These are phyloP conservation scores for Cutaneotrichosporon sp. DNA, from an alignment of 1,284 basidiomycete species.

Conservation along the genomic window DNA sequence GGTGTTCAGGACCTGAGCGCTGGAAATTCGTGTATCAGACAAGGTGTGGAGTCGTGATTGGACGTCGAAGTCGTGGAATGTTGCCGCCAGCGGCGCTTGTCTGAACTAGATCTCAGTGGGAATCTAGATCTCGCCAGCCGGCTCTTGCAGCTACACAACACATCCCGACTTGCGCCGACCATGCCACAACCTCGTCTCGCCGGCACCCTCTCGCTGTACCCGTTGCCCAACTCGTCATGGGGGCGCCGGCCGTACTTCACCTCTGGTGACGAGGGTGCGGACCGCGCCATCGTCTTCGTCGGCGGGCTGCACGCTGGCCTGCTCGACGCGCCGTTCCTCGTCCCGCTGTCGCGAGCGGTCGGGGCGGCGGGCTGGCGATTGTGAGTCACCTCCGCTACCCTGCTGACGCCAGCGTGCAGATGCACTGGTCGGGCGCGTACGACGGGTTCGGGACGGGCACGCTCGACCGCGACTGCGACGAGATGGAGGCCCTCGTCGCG, in stretches of 20 bases:
- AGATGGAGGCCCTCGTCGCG: conserved; percentile 44
- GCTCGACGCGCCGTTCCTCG: conserved; percentile 40
- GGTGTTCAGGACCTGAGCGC: too few species aligned
- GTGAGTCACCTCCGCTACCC: conserved; percentile 30
- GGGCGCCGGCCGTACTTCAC: conserved; percentile 39
- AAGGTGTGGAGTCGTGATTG: too few species aligned
- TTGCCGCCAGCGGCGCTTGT: too few species aligned
- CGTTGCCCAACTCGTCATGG: conserved; percentile 3
- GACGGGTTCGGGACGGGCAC: conserved; percentile 43
- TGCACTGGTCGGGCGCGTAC: conserved; percentile 48
- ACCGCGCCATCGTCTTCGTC: conserved; percentile 45
- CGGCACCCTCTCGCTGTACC: not conserved
- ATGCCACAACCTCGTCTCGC: not conserved
- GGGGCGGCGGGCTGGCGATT: conserved; percentile 43
- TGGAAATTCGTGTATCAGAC: too few species aligned
- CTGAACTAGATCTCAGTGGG: too few species aligned
- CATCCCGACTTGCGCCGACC: too few species aligned
- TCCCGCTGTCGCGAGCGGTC: conserved; percentile 33
- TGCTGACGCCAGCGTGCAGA: conserved; percentile 38
- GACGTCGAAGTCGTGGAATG: too few species aligned
- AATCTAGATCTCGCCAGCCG: too few species aligned
- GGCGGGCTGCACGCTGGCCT: conserved; percentile 50
- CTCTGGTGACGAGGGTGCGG: conserved; percentile 33
- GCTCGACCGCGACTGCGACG: conserved; percentile 42
- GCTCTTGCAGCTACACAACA: too few species aligned